Conservation (phyloP, 2,329 filamentous ascomycete species). For the Elsinoe arachidis region DNA sequence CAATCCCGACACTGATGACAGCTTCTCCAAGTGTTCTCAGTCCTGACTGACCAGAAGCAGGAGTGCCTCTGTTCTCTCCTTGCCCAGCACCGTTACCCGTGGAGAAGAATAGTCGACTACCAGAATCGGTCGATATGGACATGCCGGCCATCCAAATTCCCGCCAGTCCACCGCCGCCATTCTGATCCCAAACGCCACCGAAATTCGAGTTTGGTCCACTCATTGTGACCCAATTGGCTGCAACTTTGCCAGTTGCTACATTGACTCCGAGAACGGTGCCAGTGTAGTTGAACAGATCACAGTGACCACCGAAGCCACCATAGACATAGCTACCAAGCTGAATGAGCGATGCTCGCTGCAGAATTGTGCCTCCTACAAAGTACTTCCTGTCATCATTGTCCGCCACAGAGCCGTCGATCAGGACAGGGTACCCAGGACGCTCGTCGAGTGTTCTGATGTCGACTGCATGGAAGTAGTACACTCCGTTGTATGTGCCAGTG, state of each 20-base stretch:
- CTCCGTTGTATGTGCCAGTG: slow-evolving; percentile 29
- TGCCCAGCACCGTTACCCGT: slow-evolving; percentile 24
- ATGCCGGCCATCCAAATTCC: slow-evolving; percentile 27
- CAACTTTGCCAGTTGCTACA: slow-evolving; percentile 30
- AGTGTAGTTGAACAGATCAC: slow-evolving; percentile 49
- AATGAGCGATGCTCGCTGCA: slow-evolving; percentile 44
- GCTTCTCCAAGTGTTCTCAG: slow-evolving; percentile 24
- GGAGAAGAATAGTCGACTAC: slow-evolving; percentile 23
- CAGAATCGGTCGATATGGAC: slow-evolving; percentile 23
- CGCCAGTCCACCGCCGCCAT: slow-evolving; percentile 18
- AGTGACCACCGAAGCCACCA: slow-evolving; percentile 48
- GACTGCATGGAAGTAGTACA: slow-evolving; percentile 35
- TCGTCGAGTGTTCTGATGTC: slow-evolving; percentile 33
- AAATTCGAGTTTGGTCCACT: slow-evolving; percentile 17
- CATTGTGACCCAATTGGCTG: slow-evolving; percentile 20
- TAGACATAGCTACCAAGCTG: slow-evolving; percentile 42
- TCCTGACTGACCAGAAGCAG: slow-evolving; percentile 22
- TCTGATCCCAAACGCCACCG: slow-evolving; percentile 11
- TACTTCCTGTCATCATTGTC: slow-evolving; percentile 42
- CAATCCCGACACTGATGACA: slow-evolving; percentile 19
- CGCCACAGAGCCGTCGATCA: slow-evolving; percentile 39
- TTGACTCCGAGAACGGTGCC: slow-evolving; percentile 45
- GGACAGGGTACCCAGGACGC: slow-evolving; percentile 38
- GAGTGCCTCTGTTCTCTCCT: slow-evolving; percentile 21
- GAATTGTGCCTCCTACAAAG: slow-evolving; percentile 45